Evolutionary conservation across 176 grass and related monocot species (phyloP).

Genomic region (Phoenix dactylifera): DNA sequence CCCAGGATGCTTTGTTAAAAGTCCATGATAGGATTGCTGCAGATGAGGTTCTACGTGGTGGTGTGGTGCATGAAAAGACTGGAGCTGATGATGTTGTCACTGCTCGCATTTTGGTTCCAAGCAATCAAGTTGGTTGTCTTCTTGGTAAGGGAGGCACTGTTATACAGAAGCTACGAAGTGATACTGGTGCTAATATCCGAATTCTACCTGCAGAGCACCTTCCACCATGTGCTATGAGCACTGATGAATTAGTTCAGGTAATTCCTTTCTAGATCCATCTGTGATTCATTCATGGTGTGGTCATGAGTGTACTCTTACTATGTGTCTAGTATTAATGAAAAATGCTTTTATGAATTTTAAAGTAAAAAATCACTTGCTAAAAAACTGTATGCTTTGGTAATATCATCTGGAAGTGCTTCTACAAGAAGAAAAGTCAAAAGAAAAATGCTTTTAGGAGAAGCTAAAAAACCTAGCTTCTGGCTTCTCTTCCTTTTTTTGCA

Average conservation of each 20-base stretch:
- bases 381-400: too few relatives aligned
- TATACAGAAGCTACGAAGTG: conserved; percentile 78
- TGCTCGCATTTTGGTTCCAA: conserved; percentile 80
- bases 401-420: too few relatives aligned
- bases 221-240: conserved; percentile 71
- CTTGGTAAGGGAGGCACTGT: conserved; percentile 92
- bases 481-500: too few relatives aligned
- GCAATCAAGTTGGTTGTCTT: conserved; percentile 86
- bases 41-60: conserved; percentile 60
- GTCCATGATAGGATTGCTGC: conserved; percentile 84
- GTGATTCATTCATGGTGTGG: too few relatives aligned
- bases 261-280: conserved; percentile 12
- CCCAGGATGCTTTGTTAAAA: conserved; percentile 90
- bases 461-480: too few relatives aligned
- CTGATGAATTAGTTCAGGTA: conserved; percentile 97
- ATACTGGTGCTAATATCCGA: conserved; percentile 67
- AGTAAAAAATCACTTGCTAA: too few relatives aligned
- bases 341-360: too few relatives aligned
- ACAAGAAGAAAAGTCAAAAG: too few relatives aligned
- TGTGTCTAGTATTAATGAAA: too few relatives aligned
- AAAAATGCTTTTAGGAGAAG: too few relatives aligned
- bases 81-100: conserved; percentile 41
- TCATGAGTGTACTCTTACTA: too few relatives aligned
- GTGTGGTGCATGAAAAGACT: conserved; percentile 28
- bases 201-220: conserved; percentile 66